These are phyloP conservation scores for Aspergillus fischeri DNA, from an alignment of 2,329 filamentous ascomycete genomes.

Conservation along the genomic window DNA sequence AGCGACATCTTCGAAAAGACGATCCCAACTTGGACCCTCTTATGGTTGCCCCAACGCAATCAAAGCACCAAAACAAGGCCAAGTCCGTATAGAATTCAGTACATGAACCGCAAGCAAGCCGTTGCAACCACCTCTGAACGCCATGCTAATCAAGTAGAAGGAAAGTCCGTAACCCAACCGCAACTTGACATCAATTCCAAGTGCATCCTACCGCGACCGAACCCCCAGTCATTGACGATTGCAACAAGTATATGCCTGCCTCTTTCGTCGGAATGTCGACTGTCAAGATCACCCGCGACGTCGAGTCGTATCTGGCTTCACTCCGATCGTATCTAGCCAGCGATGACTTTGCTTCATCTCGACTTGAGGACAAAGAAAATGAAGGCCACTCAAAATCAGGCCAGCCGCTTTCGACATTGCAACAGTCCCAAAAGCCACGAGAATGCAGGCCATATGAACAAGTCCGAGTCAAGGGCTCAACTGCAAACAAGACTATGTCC, in stretches of 20 bases:
- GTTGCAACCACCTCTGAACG: slow-evolving; percentile 5
- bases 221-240: not conserved
- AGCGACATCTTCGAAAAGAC: not conserved
- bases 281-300: slow-evolving; percentile 28
- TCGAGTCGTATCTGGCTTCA: slow-evolving; percentile 28
- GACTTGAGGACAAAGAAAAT: not conserved
- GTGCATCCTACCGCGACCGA: not conserved
- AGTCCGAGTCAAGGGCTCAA: not conserved
- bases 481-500: not conserved
- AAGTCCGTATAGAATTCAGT: slow-evolving; percentile 6
- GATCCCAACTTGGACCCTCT: not conserved
- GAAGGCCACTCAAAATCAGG: not conserved
- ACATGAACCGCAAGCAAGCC: not conserved
- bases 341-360: slow-evolving; percentile 1
- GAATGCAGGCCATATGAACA: not conserved
- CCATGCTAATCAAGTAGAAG: slow-evolving; percentile 16
- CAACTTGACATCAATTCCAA: not conserved
- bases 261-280: slow-evolving; percentile 21
- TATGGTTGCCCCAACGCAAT: not conserved
- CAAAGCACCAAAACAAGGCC: not conserved
- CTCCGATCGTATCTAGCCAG: slow-evolving; percentile 24
- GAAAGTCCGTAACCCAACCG: slow-evolving; percentile 13
- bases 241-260: slow-evolving; percentile 2
- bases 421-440: not conserved
- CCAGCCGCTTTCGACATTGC: not conserved